Percentiles rank a stretch among this genome's conserved stretches.
Conservation (phyloP, 129 eudicot species). For the Mikania micrantha region DNA sequence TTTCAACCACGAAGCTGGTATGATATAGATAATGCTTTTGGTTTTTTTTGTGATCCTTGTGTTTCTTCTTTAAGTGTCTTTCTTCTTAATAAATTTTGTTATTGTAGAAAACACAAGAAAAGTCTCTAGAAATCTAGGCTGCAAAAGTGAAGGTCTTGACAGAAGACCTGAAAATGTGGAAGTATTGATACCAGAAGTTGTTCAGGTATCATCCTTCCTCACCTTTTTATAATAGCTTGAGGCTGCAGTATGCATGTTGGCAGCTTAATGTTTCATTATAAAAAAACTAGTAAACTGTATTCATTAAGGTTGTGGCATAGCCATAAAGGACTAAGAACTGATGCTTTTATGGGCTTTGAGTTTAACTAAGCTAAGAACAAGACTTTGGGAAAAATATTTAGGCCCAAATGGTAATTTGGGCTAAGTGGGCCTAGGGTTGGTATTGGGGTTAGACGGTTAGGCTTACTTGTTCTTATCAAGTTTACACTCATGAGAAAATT, state of each 20-base stretch:
- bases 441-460: neutral
- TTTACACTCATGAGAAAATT: neutral
- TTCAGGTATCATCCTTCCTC: conserved; percentile 57
- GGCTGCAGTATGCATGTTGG: conserved; percentile 11
- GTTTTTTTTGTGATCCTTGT: neutral
- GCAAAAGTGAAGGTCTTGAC: conserved; percentile 43
- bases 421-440: neutral
- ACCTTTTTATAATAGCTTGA: conserved; percentile 12
- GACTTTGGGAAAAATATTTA: neutral
- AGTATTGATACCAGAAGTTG: conserved; percentile 86
- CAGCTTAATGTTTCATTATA: neutral
- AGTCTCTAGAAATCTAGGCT: conserved; percentile 80
- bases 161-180: conserved; percentile 49
- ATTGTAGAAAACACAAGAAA: conserved; percentile 78
- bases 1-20: conserved; percentile 97
- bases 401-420: neutral
- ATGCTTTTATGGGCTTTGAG: neutral
- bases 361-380: neutral
- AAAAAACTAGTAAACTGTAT: neutral
- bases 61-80: conserved; percentile 13
- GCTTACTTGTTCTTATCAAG: conserved; percentile 1
- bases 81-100: conserved; percentile 9
- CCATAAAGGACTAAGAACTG: neutral
- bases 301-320: neutral
- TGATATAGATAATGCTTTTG: neutral